Conservation (phyloP, 73 alveolate genomes). For the Paraurostyla sp. region DNA sequence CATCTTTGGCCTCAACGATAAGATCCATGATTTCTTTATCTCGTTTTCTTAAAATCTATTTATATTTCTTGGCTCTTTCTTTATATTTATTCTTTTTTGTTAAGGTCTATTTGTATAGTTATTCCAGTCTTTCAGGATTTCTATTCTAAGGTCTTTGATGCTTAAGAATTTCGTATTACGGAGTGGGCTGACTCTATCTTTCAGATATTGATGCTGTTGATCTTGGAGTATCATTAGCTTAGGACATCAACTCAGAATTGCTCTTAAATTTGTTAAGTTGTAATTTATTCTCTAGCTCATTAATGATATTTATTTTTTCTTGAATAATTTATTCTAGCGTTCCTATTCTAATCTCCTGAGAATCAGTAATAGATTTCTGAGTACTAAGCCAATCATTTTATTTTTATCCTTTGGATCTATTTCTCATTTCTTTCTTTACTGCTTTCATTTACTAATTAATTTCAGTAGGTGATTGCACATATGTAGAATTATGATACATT, state of each 20-base stretch:
- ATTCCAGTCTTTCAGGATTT: conserved; percentile 4
- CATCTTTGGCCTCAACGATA: conserved; percentile 26
- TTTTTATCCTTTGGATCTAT: neutral
- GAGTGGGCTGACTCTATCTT: too few relatives aligned
- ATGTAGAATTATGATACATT: conserved; percentile 11
- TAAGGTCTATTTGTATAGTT: neutral
- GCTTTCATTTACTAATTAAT: neutral
- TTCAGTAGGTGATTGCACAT: neutral
- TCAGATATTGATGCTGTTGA: neutral
- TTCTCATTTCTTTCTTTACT: neutral
- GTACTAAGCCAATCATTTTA: neutral
- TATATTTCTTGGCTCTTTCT: conserved; percentile 34
- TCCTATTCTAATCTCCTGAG: conserved; percentile 7
- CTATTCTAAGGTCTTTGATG: too few relatives aligned
- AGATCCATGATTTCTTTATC: conserved; percentile 47
- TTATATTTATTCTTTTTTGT: neutral
- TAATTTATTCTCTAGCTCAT: neutral
- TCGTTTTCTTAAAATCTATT: conserved; percentile 12
- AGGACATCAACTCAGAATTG: neutral
- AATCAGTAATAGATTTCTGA: conserved; percentile 2
- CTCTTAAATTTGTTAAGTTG: neutral
- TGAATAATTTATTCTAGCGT: conserved; percentile 19
- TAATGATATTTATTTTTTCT: neutral
- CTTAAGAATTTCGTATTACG: too few relatives aligned
- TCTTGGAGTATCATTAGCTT: neutral